Base-by-base conservation (phyloP, 129 eudicot species). In the Artemisia argyi region DNA sequence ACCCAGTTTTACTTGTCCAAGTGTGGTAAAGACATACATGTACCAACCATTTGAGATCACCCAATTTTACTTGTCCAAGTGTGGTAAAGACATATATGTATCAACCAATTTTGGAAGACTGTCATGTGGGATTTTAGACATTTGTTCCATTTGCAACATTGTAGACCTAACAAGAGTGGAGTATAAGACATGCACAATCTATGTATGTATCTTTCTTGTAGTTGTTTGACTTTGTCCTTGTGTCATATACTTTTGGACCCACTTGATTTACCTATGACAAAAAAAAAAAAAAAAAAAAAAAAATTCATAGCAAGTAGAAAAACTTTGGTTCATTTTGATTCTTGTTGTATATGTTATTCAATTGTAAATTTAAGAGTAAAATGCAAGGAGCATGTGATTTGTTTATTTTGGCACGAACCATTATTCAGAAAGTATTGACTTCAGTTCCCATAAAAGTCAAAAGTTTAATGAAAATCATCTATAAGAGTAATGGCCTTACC, bases 41-140 rank as follows among this genome's bases (percentile, higher is more conserved):
- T 55, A 77, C 59, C 66, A 70, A 62, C 66, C 72, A 78, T 24
- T 24, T 24, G 26, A 24, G 53, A 61, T 24, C 60, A 62, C 8
- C 65, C 30, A 52, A 24, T 70, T 62, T 51, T 70, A 66, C 30
- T 67, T 76, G 80, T 51, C 53, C 19, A 76, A 59, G 53, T 67
- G 61, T 52, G 75, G 74, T 35, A 65, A 78, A 71, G 72, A 78
- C 73, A 78, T 11, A 78, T 72, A 78, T 62, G 81, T 55, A 77
- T 51, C 66, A 70, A 62, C 66, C 72, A 78, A 11, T 26, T 66
- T 71, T 71, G 77, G 78, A 71, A 64, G 58, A 49, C 61, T 72
- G 73, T 71, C 68, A 71, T 70, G 77, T 71, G 72, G 77, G 77
- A 64, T 39, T 73, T 64, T 64, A 74, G 46, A 66, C 71, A 74